Evolutionary conservation across 2,329 filamentous ascomycete species (phyloP).

Genomic region (Botryosphaeria dothidea): DNA sequence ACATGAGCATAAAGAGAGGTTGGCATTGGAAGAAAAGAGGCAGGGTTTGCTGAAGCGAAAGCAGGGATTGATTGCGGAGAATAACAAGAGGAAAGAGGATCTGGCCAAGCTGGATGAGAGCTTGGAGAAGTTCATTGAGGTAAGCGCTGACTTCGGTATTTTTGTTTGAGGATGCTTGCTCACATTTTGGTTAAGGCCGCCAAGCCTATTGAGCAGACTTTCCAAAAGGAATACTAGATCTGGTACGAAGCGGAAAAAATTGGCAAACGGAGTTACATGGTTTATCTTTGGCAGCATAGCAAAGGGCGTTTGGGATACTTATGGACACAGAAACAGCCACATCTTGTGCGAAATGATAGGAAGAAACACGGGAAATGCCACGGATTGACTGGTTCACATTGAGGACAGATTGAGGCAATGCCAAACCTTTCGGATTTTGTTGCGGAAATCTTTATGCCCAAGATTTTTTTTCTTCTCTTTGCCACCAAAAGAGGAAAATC

Average conservation of each 20-base stretch:
- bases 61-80: slow-evolving; percentile 69
- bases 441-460: too few relatives aligned
- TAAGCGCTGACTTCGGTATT: slow-evolving; percentile 43
- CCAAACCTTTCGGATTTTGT: too few relatives aligned
- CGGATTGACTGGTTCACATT: background rate
- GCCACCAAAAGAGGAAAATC: too few relatives aligned
- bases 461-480: too few relatives aligned
- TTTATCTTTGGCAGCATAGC: background rate
- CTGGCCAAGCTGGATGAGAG: slow-evolving; percentile 88
- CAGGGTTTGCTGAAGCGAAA: slow-evolving; percentile 65
- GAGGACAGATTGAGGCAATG: too few relatives aligned
- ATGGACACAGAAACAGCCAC: background rate
- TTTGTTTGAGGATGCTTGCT: background rate
- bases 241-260: background rate
- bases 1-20: slow-evolving; percentile 82
- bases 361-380: background rate
- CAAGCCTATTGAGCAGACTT: slow-evolving; percentile 83
- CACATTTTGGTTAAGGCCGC: slow-evolving; percentile 61
- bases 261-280: background rate
- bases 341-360: background rate
- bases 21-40: slow-evolving; percentile 81
- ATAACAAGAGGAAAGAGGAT: slow-evolving; percentile 92
- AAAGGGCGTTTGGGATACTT: background rate
- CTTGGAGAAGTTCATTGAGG: slow-evolving; percentile 90
- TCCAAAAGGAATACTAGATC: slow-evolving; percentile 66